These are phyloP conservation scores for Pleurotus eryngii DNA, from an alignment of 768 basidiomycete genomes.

Conservation along the genomic window DNA sequence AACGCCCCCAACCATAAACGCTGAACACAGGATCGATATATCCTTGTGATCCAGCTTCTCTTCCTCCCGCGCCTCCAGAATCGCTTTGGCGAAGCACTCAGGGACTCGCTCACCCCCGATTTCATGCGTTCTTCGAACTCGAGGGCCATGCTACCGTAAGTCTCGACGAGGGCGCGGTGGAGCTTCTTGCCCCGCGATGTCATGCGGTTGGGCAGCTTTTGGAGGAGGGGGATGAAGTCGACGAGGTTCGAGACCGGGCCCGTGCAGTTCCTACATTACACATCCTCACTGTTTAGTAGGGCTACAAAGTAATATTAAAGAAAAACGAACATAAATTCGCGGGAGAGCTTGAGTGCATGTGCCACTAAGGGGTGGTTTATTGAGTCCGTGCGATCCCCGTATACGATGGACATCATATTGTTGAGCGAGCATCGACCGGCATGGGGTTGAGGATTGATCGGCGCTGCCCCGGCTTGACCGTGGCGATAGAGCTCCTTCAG, in stretches of 20 bases:
- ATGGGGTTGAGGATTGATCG: constrained; percentile 36
- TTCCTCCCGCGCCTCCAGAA: constrained; percentile 27
- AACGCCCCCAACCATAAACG: constrained; percentile 44
- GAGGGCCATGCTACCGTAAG: constrained; percentile 35
- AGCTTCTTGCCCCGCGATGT: constrained; percentile 34
- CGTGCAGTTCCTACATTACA: constrained; percentile 28
- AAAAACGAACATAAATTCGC: constrained; percentile 41
- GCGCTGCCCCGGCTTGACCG: constrained; percentile 25
- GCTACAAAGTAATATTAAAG: neutral
- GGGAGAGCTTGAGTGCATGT: constrained; percentile 31
- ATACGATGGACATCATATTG: constrained; percentile 43
- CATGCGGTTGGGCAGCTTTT: constrained; percentile 35
- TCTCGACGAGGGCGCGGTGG: constrained; percentile 32
- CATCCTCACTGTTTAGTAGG: neutral
- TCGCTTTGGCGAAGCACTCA: constrained; percentile 41
- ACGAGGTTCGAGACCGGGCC: constrained; percentile 44
- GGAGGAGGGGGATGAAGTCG: constrained; percentile 42
- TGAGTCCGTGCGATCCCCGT: constrained; percentile 37
- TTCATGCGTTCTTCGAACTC: constrained; percentile 33
- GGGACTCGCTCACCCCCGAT: constrained; percentile 37
- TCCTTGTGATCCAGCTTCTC: constrained; percentile 35
- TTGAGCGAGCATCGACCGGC: constrained; percentile 36
- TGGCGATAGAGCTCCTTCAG: constrained; percentile 33
- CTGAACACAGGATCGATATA: constrained; percentile 36
- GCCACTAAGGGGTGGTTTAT: constrained; percentile 34